phyloP scores from a whole-genome alignment of 1,139 yeast genomes.

The Lodderomyces metapsilosis region DNA sequence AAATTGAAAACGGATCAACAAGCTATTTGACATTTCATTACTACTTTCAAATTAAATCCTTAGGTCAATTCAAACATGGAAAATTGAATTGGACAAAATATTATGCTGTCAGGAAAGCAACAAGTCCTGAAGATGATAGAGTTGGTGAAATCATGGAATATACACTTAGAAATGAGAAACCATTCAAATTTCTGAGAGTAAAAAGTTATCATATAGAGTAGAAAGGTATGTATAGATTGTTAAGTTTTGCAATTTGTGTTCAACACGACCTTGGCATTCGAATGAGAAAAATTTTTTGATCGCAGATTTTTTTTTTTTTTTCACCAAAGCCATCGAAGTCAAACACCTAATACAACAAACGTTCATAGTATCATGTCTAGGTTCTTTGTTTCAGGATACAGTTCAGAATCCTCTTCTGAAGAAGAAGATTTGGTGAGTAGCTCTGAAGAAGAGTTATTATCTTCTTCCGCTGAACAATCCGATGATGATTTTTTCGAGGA shows the following conservation, averaged over 20 bases:
- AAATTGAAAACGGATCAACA: conserved; percentile 59
- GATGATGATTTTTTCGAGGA: conserved; percentile 6
- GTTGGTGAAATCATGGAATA: conserved; percentile 56
- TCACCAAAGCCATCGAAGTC: background rate
- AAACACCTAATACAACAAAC: background rate
- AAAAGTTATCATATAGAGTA: conserved; percentile 34
- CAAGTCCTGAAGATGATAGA: conserved; percentile 26
- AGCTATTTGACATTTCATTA: conserved; percentile 64
- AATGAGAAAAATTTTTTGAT: conserved; percentile 9
- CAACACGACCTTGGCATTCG: conserved; percentile 4
- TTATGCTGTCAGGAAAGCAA: conserved; percentile 51
- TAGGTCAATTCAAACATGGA: conserved; percentile 60
- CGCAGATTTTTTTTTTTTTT: conserved; percentile 3
- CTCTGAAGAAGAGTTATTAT: conserved; percentile 63
- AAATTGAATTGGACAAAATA: conserved; percentile 68
- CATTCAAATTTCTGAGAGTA: conserved; percentile 70
- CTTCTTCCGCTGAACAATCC: conserved; percentile 31
- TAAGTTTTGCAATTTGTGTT: conserved; percentile 1
- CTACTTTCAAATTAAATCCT: conserved; percentile 51
- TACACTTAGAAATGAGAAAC: conserved; percentile 66
- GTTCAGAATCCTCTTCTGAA: conserved; percentile 66
- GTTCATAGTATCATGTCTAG: conserved; percentile 53
- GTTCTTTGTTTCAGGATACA: conserved; percentile 67
- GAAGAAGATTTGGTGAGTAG: conserved; percentile 75
- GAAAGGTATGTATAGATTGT: background rate